These are phyloP conservation scores for Cystobasidiopsis lactophilus DNA, from an alignment of 768 basidiomycete genomes.

Conservation along the genomic window DNA sequence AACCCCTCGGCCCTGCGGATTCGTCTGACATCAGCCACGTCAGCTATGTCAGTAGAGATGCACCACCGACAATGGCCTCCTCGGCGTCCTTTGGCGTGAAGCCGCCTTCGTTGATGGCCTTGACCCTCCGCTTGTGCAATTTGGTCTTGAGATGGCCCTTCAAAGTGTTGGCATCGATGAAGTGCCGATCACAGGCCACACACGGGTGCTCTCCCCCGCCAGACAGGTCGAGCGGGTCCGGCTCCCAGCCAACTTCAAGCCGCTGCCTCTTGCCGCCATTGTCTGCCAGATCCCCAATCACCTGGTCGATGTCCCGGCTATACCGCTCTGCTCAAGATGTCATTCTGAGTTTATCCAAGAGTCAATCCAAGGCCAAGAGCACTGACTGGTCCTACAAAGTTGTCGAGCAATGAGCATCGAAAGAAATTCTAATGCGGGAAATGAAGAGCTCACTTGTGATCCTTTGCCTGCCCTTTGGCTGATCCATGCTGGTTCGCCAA, in stretches of 20 bases:
- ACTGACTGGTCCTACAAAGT: no score
- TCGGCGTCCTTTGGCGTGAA: background rate
- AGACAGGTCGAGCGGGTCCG: background rate
- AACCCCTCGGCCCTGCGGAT: background rate
- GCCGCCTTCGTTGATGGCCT: no score
- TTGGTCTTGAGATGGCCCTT: constrained; percentile 8
- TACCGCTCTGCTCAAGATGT: background rate
- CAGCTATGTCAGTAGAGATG: background rate
- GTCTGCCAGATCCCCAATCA: background rate
- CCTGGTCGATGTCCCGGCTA: background rate
- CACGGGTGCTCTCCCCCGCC: constrained; percentile 10
- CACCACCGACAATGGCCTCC: background rate
- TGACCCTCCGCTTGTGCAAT: background rate
- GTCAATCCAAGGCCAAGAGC: no score
- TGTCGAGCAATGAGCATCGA: no score
- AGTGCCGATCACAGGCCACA: constrained; percentile 12
- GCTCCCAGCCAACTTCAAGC: background rate
- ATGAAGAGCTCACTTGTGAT: no score
- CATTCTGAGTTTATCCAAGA: no score
- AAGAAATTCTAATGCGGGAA: no score
- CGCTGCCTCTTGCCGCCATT: background rate
- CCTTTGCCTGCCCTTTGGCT: no score
- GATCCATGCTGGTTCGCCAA: no score
- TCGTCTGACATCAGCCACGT: background rate
- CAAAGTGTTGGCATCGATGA: constrained; percentile 4